These are phyloP conservation scores for Cryptococcus floricola DNA, from an alignment of 1,284 basidiomycete species.

Conservation along the genomic window DNA sequence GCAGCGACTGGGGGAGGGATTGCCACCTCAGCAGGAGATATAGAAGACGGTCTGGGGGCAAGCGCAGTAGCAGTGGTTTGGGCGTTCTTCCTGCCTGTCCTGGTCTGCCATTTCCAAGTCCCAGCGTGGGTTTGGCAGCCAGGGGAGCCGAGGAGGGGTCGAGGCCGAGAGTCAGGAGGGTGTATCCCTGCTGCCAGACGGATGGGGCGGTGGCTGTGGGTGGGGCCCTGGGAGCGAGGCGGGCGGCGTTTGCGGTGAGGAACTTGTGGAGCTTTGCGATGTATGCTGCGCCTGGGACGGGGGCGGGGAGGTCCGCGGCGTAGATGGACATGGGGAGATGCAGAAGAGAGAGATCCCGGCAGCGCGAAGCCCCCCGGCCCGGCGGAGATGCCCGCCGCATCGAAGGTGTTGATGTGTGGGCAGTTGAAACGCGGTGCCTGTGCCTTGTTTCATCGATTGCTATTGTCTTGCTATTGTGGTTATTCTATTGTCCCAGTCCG, in stretches of 20 bases:
- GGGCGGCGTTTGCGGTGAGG: conserved; percentile 37
- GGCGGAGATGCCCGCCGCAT: no score
- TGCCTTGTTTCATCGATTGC: no score
- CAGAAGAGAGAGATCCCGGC: background rate
- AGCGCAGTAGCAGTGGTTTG: conserved; percentile 42
- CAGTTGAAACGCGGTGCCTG: no score
- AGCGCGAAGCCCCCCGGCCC: no score
- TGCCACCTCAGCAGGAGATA: conserved; percentile 48
- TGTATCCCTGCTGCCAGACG: conserved; percentile 42
- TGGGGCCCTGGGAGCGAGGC: conserved; percentile 31
- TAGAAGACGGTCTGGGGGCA: conserved; percentile 46
- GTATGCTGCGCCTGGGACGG: conserved; percentile 37
- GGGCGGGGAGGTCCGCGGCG: background rate
- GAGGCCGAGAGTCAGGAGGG: conserved; percentile 45
- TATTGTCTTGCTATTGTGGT: no score
- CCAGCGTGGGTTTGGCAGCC: conserved; percentile 39
- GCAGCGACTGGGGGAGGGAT: conserved; percentile 29
- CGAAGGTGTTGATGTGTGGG: no score
- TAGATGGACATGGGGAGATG: conserved; percentile 3
- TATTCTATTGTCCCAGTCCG: no score
- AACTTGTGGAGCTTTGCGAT: conserved; percentile 44
- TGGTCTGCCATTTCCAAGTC: conserved; percentile 40
- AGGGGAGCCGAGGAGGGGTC: conserved; percentile 44
- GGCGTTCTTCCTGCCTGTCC: conserved; percentile 10
- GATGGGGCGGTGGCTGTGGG: conserved; percentile 1